Conservation (phyloP, 1,284 basidiomycete genomes). For the Austroboletus niveus region DNA sequence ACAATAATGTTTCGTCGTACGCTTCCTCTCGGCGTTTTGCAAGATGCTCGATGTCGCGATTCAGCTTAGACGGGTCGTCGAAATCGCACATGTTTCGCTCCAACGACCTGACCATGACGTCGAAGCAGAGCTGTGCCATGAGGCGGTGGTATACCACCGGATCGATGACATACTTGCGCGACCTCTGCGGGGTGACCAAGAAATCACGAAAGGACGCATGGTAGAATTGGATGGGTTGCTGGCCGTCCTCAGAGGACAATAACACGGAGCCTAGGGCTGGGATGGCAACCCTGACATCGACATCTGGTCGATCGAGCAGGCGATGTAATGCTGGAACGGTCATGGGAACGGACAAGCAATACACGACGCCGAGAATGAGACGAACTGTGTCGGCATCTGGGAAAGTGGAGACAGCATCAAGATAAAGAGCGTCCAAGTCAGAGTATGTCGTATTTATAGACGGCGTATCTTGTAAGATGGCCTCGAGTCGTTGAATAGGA, state of each 20-base stretch:
- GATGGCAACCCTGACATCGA: conserved; percentile 8
- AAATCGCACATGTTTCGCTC: conserved; percentile 17
- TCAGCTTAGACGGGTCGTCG: conserved; percentile 13
- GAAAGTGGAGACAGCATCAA: conserved; percentile 21
- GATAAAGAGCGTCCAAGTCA: conserved; percentile 13
- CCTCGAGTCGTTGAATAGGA: conserved; percentile 11
- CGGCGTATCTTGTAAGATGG: conserved; percentile 5
- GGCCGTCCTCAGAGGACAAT: conserved; percentile 6
- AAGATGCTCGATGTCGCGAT: conserved; percentile 17
- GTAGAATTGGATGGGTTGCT: conserved; percentile 17
- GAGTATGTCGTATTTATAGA: conserved; percentile 2
- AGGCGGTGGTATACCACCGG: conserved; percentile 9
- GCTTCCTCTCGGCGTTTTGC: neutral
- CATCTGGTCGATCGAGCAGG: conserved; percentile 11
- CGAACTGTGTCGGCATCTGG: conserved; percentile 13
- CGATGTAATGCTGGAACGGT: conserved; percentile 13
- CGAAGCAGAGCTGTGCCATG: conserved; percentile 18
- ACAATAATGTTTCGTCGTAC: conserved; percentile 10
- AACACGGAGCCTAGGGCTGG: conserved; percentile 19
- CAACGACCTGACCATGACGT: conserved; percentile 18
- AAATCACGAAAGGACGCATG: conserved; percentile 28
- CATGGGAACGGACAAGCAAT: conserved; percentile 15
- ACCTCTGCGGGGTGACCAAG: conserved; percentile 16
- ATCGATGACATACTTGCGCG: conserved; percentile 15
- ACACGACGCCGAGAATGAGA: conserved; percentile 20